phyloP scores from a whole-genome alignment of 2,329 filamentous ascomycete genomes.

The Talaromyces marneffei region DNA sequence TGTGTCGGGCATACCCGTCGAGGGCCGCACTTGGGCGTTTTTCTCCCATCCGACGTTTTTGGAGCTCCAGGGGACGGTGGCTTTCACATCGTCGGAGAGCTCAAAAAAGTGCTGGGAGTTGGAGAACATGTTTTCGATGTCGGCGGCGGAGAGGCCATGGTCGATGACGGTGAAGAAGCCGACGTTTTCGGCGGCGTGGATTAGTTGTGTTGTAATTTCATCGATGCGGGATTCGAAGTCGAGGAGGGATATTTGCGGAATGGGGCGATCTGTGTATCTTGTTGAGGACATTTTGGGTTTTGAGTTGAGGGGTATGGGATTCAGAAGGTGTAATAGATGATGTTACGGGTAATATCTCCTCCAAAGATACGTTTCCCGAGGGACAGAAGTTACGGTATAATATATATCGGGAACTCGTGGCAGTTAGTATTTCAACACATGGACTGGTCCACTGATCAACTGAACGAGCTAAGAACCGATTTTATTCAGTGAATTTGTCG shows the following conservation, averaged over 20 bases:
- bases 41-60: conserved; percentile 59
- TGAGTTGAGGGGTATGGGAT: too few species aligned
- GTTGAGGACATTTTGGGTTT: conserved; percentile 28
- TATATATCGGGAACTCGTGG: too few species aligned
- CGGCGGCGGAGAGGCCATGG: conserved; percentile 47
- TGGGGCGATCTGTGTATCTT: conserved; percentile 39
- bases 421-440: too few species aligned
- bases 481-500: neutral
- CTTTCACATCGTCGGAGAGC: conserved; percentile 49
- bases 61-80: conserved; percentile 49
- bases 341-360: too few species aligned
- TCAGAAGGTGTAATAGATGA: too few species aligned
- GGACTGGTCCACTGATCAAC: neutral
- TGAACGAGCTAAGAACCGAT: neutral
- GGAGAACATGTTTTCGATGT: conserved; percentile 50
- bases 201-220: conserved; percentile 48
- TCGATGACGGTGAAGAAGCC: conserved; percentile 57
- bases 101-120: conserved; percentile 51
- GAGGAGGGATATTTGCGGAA: conserved; percentile 50
- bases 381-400: too few species aligned
- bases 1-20: conserved; percentile 53
- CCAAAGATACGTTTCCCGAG: too few species aligned
- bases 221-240: conserved; percentile 51
- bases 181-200: conserved; percentile 51
- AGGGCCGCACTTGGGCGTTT: conserved; percentile 53